These are phyloP conservation scores for Coemansia sp. DNA, from an alignment of 192 early-diverging fungal genomes.

Conservation along the genomic window DNA sequence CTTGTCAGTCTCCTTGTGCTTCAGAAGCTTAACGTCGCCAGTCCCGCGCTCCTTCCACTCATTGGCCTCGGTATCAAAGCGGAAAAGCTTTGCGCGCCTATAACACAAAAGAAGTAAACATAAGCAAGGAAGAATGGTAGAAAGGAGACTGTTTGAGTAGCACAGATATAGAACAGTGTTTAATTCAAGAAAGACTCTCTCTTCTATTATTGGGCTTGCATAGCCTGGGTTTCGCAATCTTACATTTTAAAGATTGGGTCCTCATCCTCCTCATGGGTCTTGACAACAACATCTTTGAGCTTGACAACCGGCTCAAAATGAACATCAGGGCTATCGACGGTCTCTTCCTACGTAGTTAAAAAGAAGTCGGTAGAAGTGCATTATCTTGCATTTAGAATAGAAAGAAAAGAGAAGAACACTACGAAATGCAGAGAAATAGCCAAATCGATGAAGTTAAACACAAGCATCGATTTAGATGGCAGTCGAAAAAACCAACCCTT, in stretches of 20 bases:
- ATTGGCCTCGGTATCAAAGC: constrained; percentile 85
- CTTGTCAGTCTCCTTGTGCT: constrained; percentile 88
- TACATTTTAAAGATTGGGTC: constrained; percentile 82
- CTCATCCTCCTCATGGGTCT: constrained; percentile 97
- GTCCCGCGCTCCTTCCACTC: constrained; percentile 99
- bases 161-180: background rate
- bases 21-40: constrained; percentile 94
- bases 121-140: background rate
- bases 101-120: constrained; percentile 11
- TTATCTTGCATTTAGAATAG: background rate
- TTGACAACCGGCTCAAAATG: constrained; percentile 97
- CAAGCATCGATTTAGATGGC: background rate
- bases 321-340: constrained; percentile 79
- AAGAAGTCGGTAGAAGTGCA: background rate
- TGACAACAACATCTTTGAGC: constrained; percentile 88
- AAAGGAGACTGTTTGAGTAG: background rate
- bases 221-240: constrained; percentile 56
- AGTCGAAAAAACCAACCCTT: constrained; percentile 12
- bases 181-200: background rate
- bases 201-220: no score
- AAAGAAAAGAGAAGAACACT: constrained; percentile 8
- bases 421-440: constrained; percentile 11
- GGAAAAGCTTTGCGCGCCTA: constrained; percentile 94
- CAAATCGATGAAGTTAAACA: background rate
- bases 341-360: constrained; percentile 63